Conservation (phyloP, 305 asterid genomes). For the Fraxinus greggii region DNA sequence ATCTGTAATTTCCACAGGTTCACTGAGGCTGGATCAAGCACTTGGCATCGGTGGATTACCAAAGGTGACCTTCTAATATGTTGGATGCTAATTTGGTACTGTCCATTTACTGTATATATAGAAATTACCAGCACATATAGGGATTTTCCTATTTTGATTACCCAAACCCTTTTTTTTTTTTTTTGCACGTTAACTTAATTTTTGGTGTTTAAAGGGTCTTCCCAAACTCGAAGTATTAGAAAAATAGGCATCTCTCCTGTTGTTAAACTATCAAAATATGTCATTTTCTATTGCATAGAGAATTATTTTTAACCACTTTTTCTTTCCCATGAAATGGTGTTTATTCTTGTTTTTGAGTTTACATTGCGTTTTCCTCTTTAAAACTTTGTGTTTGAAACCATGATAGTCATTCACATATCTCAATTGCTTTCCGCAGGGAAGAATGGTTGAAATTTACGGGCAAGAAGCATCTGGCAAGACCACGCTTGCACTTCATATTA, state of each 20-base stretch:
- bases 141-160: neutral
- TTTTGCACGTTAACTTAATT: neutral
- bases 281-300: neutral
- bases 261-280: neutral
- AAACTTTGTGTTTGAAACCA: constrained; percentile 4
- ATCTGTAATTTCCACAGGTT: constrained; percentile 81
- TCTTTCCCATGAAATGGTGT: neutral
- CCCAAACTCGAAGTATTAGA: neutral
- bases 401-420: constrained; percentile 15
- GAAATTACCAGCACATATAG: neutral
- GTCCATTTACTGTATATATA: constrained; percentile 3
- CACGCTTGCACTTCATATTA: constrained; percentile 80
- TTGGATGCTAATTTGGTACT: neutral
- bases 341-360: neutral
- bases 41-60: constrained; percentile 95
- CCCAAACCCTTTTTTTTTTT: neutral
- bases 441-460: constrained; percentile 87
- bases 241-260: neutral
- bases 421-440: constrained; percentile 60
- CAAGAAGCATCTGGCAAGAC: constrained; percentile 99
- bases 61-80: constrained; percentile 51
- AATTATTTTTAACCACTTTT: neutral
- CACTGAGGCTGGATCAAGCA: constrained; percentile 83
- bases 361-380: neutral
- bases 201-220: neutral